Percentiles rank a stretch among this genome's conserved stretches.
Conservation (phyloP, 2,329 filamentous ascomycete genomes). For the Phialophora tarda region DNA sequence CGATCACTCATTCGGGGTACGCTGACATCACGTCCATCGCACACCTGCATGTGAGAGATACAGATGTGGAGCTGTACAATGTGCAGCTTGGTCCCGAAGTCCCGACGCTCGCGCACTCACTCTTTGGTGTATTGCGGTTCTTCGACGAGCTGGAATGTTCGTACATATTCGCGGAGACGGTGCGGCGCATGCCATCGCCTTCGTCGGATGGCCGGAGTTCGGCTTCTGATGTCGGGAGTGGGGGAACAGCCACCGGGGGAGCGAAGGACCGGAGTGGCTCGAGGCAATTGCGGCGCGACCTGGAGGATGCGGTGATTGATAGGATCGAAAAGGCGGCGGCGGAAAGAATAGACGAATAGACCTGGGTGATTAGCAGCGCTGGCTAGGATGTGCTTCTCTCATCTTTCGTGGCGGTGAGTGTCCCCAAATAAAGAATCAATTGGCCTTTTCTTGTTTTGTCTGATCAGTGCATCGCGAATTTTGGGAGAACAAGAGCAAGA, state of each 20-base stretch:
- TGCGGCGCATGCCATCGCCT: constrained; percentile 46
- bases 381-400: neutral
- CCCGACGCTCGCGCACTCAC: constrained; percentile 76
- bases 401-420: neutral
- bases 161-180: constrained; percentile 88
- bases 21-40: constrained; percentile 17
- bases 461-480: too few species aligned
- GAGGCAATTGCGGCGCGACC: constrained; percentile 49
- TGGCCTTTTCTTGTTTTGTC: neutral
- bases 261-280: neutral
- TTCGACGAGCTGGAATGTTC: constrained; percentile 80
- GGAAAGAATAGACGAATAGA: constrained; percentile 29
- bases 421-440: too few species aligned
- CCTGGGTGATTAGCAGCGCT: neutral
- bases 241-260: constrained; percentile 49
- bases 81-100: constrained; percentile 74
- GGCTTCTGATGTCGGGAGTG: neutral
- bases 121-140: constrained; percentile 86
- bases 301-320: constrained; percentile 82
- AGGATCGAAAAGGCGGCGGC: constrained; percentile 75
- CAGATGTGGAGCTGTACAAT: constrained; percentile 61
- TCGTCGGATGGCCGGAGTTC: constrained; percentile 35
- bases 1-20: constrained; percentile 14
- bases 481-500: too few species aligned
- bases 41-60: neutral